Percentiles rank a stretch among this genome's conserved stretches.
These are phyloP conservation scores for Claviceps fusiformis DNA, from an alignment of 2,329 filamentous ascomycete genomes.

Conservation along the genomic window DNA sequence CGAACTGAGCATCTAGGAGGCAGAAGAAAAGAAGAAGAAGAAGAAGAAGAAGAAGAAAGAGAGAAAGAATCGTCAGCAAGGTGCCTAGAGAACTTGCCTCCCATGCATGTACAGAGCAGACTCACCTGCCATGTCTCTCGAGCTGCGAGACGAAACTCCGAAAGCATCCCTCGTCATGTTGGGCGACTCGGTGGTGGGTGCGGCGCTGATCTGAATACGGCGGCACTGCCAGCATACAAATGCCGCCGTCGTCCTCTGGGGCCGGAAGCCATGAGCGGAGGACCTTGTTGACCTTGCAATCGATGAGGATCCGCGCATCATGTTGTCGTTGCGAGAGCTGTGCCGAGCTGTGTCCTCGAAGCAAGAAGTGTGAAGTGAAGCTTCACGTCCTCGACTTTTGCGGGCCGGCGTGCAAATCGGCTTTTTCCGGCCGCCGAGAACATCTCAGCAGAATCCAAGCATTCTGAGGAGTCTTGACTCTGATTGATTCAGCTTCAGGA, in stretches of 20 bases:
- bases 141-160: constrained; percentile 30
- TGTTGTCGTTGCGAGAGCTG: neutral
- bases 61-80: neutral
- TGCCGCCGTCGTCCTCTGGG: constrained; percentile 13
- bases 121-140: constrained; percentile 38
- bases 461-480: too few relatives aligned
- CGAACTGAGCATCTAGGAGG: constrained; percentile 75
- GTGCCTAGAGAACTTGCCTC: too few relatives aligned
- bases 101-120: neutral
- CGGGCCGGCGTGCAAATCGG: constrained; percentile 9
- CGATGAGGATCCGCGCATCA: constrained; percentile 31
- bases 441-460: too few relatives aligned
- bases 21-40: neutral
- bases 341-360: neutral
- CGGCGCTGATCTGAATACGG: constrained; percentile 48
- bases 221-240: constrained; percentile 44
- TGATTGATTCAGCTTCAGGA: neutral
- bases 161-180: constrained; percentile 40
- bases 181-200: constrained; percentile 43
- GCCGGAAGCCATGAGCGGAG: constrained; percentile 19
- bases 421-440: constrained; percentile 16
- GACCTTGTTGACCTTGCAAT: constrained; percentile 17
- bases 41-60: neutral
- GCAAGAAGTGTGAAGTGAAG: neutral
- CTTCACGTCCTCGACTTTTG: neutral